A percentile compares a stretch with the other conserved stretches of the same genome.
Evolutionary conservation across 768 basidiomycete genomes (phyloP).

Genomic region (Podaxis sp.): DNA sequence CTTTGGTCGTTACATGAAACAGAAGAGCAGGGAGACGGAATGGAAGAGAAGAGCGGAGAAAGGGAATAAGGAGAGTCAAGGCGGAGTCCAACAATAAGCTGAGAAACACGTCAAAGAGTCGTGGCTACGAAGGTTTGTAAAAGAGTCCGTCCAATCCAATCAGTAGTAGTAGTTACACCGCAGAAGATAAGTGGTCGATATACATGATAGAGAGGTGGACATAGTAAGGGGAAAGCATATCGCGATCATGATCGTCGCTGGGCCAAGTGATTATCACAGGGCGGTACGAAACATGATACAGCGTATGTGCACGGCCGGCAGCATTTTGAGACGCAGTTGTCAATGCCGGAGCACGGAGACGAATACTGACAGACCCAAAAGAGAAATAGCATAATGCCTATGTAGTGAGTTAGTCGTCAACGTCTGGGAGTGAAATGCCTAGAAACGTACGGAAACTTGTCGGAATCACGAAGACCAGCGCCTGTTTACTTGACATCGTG

Average conservation of each 20-base stretch:
- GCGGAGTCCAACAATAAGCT: conserved; percentile 7
- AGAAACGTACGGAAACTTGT: conserved; percentile 12
- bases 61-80: background rate
- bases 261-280: conserved; percentile 48
- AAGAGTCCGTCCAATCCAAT: conserved; percentile 10
- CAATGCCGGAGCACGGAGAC: conserved; percentile 1
- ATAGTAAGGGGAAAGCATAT: conserved; percentile 35
- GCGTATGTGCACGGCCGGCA: conserved; percentile 49
- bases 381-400: conserved; percentile 17
- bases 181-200: conserved; percentile 23
- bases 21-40: background rate
- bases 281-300: conserved; percentile 69
- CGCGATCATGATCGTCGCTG: conserved; percentile 68
- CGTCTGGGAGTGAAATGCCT: conserved; percentile 1
- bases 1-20: background rate
- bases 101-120: background rate
- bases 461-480: background rate
- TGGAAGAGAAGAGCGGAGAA: background rate
- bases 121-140: background rate
- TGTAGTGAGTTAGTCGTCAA: background rate
- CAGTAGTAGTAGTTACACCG: conserved; percentile 1
- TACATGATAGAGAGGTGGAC: conserved; percentile 20
- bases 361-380: conserved; percentile 29
- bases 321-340: conserved; percentile 15
- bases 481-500: conserved; percentile 56